Percentiles rank a stretch among this genome's conserved stretches.
Evolutionary conservation across 768 basidiomycete species (phyloP).

Genomic region (Rhizopogon roseolus): DNA sequence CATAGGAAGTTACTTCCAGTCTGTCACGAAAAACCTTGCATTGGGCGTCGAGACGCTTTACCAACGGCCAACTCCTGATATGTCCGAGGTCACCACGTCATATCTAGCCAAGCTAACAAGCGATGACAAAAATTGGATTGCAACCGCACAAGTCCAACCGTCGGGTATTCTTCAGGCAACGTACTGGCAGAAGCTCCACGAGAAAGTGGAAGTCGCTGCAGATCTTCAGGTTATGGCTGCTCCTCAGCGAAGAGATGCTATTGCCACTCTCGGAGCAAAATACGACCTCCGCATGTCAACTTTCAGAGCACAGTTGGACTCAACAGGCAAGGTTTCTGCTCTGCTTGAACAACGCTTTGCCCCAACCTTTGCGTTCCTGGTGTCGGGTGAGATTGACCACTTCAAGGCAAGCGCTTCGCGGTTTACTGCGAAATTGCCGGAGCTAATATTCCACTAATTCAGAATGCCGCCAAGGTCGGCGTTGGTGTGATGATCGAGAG

Average conservation of each 20-base stretch:
- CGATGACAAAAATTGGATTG: constrained; percentile 78
- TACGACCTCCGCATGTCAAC: constrained; percentile 93
- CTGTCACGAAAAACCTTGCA: constrained; percentile 85
- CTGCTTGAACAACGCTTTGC: constrained; percentile 94
- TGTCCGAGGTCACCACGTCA: constrained; percentile 66
- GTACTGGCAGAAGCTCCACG: constrained; percentile 94
- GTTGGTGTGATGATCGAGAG: constrained; percentile 98
- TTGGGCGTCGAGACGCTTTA: constrained; percentile 81
- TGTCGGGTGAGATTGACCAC: constrained; percentile 98
- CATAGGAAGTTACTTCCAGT: constrained; percentile 89
- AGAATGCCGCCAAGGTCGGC: constrained; percentile 94
- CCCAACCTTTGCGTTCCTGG: constrained; percentile 90
- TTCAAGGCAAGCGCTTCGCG: constrained; percentile 64
- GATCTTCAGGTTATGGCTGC: constrained; percentile 82
- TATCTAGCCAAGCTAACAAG: constrained; percentile 80
- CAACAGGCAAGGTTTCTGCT: constrained; percentile 92
- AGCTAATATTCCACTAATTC: constrained; percentile 2
- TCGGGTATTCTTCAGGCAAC: constrained; percentile 83
- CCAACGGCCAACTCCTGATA: constrained; percentile 71
- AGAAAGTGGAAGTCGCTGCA: constrained; percentile 96
- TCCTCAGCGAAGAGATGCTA: constrained; percentile 79
- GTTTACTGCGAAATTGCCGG: not conserved
- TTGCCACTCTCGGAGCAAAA: constrained; percentile 93
- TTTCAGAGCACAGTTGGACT: constrained; percentile 93
- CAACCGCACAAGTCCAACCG: constrained; percentile 85